These are phyloP conservation scores for Tremella fuciformis DNA, from an alignment of 768 basidiomycete species.

Conservation along the genomic window DNA sequence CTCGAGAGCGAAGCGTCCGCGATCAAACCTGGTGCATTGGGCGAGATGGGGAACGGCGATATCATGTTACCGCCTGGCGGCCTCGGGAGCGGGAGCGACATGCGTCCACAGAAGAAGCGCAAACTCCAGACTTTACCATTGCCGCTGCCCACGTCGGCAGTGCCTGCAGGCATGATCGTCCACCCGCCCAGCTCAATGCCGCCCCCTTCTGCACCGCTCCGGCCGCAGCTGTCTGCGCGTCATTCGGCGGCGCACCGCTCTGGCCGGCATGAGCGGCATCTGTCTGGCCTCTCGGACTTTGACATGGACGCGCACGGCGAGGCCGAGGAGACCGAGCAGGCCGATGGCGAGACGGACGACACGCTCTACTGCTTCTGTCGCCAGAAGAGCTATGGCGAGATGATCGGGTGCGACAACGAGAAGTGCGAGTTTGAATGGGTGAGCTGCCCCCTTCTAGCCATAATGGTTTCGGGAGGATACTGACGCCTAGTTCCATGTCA, in stretches of 20 bases:
- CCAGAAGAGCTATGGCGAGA: conserved; percentile 80
- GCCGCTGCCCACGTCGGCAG: conserved; percentile 18
- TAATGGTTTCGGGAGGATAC: background rate
- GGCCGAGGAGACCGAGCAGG: conserved; percentile 51
- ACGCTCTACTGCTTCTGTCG: conserved; percentile 82
- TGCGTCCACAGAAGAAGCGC: conserved; percentile 37
- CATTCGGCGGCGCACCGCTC: conserved; percentile 8
- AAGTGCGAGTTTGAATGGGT: conserved; percentile 88
- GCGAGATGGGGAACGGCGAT: conserved; percentile 36
- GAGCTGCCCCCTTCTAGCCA: conserved; percentile 51
- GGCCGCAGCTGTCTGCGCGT: conserved; percentile 10
- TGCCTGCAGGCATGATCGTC: background rate
- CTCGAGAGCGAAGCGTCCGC: conserved; percentile 16
- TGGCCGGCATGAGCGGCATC: conserved; percentile 19
- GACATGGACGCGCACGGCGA: conserved; percentile 55
- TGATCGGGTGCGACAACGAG: conserved; percentile 87
- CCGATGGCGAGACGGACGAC: conserved; percentile 57
- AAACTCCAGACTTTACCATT: conserved; percentile 35
- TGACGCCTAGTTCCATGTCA: conserved; percentile 60
- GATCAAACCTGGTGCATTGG: conserved; percentile 16
- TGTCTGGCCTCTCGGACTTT: conserved; percentile 4
- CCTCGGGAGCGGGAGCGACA: conserved; percentile 33
- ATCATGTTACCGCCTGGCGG: conserved; percentile 33
- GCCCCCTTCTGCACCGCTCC: conserved; percentile 24
- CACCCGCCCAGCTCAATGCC: conserved; percentile 23